Conservation (phyloP, 768 basidiomycete species). For the Cystofilobasidium macerans region DNA sequence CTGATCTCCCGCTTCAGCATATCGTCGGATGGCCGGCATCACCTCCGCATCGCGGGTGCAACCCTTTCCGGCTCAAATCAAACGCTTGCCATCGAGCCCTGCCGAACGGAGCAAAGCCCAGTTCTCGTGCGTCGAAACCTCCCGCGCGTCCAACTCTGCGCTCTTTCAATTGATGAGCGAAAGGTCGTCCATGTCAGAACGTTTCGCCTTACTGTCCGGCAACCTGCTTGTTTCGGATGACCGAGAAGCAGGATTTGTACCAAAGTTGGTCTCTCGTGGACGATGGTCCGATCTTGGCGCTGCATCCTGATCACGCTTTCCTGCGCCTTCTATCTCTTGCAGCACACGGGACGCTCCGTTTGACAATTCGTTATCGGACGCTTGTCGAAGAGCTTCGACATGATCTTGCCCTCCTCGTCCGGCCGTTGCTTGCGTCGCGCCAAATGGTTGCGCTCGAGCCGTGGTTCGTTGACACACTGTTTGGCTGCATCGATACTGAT, state of each 20-base stretch:
- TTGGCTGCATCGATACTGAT: neutral
- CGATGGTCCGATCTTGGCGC: neutral
- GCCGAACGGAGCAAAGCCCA: constrained; percentile 1
- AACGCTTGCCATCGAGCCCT: constrained; percentile 13
- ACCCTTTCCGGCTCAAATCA: constrained; percentile 5
- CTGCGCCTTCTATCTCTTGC: neutral
- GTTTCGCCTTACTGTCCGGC: constrained; percentile 17
- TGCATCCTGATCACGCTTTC: neutral
- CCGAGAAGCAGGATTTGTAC: neutral
- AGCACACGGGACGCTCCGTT: constrained; percentile 20
- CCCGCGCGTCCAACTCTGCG: too few relatives aligned
- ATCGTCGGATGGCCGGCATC: constrained; percentile 65
- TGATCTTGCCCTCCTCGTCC: neutral
- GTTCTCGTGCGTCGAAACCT: neutral
- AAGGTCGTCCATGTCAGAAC: too few relatives aligned
- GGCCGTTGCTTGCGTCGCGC: neutral
- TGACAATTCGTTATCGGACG: constrained; percentile 21
- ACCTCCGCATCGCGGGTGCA: constrained; percentile 52
- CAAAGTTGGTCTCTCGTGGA: neutral
- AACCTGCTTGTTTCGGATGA: constrained; percentile 19
- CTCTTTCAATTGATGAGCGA: too few relatives aligned
- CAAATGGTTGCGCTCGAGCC: neutral
- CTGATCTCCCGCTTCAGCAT: constrained; percentile 84
- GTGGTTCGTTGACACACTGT: neutral
- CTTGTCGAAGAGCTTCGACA: constrained; percentile 8